A percentile compares a stretch with the other conserved stretches of the same genome.
Conservation (phyloP, 208 protist genomes). For the Wallacemonas sp. region DNA sequence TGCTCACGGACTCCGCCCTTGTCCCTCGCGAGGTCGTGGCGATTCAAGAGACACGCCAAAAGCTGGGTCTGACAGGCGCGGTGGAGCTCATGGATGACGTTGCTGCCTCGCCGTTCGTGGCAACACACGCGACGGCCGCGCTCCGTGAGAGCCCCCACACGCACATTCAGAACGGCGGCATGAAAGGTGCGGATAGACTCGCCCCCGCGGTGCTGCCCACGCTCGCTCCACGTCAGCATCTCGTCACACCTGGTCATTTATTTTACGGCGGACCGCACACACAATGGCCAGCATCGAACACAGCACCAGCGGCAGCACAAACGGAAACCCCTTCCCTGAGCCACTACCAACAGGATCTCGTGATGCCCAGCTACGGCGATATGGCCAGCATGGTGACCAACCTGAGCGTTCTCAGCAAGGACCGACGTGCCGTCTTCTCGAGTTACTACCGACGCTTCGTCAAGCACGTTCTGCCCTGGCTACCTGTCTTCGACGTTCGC, state of each 20-base stretch:
- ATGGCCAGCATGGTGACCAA: slow-evolving; percentile 60
- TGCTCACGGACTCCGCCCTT: slow-evolving; percentile 15
- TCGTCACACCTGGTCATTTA: background rate
- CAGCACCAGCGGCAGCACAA: background rate
- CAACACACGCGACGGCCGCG: no score
- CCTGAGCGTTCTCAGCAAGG: slow-evolving; percentile 57
- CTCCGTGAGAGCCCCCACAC: background rate
- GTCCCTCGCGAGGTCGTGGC: slow-evolving; percentile 36
- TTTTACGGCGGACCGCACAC: slow-evolving; percentile 9
- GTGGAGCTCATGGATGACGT: slow-evolving; percentile 41
- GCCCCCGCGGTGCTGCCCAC: no score
- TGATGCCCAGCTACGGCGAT: slow-evolving; percentile 35
- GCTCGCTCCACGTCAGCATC: background rate
- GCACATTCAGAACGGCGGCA: no score
- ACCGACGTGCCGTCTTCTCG: slow-evolving; percentile 37
- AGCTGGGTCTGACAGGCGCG: slow-evolving; percentile 23
- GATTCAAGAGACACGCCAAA: slow-evolving; percentile 27
- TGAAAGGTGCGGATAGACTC: no score
- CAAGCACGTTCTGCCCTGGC: slow-evolving; percentile 41
- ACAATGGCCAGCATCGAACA: background rate
- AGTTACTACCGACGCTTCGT: slow-evolving; percentile 59
- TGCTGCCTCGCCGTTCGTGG: background rate
- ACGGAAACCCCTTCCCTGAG: background rate
- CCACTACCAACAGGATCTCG: background rate
- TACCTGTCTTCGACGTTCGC: slow-evolving; percentile 14